These are phyloP conservation scores for Metschnikowia koreensis DNA, from an alignment of 805 yeast species.

Conservation along the genomic window DNA sequence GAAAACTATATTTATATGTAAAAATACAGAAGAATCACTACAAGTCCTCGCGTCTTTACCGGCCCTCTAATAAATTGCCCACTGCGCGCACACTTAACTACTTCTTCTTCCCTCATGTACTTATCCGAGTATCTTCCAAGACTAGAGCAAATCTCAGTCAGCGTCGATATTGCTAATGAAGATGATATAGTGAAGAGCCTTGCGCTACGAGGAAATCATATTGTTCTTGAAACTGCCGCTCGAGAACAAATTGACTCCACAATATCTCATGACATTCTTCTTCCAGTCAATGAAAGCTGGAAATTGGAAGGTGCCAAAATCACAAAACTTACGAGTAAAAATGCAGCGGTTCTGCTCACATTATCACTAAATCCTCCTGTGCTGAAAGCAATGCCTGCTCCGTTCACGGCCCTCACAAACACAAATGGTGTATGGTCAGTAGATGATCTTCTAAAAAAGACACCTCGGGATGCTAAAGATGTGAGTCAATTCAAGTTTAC, in stretches of 20 bases:
- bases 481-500: constrained; percentile 27
- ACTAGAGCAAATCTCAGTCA: constrained; percentile 15
- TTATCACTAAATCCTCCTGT: background rate
- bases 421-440: constrained; percentile 39
- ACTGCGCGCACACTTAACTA: background rate
- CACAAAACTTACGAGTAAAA: background rate
- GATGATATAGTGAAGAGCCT: constrained; percentile 2
- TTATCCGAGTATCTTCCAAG: constrained; percentile 19
- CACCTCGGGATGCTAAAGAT: constrained; percentile 24
- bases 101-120: constrained; percentile 6
- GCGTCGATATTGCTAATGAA: constrained; percentile 5
- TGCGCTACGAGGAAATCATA: background rate
- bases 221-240: constrained; percentile 4
- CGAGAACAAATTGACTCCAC: background rate
- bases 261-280: background rate
- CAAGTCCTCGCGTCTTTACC: too few species aligned
- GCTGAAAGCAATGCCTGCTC: background rate
- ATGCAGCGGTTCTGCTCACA: background rate
- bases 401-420: constrained; percentile 14
- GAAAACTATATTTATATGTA: too few species aligned
- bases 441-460: constrained; percentile 34
- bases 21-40: too few species aligned
- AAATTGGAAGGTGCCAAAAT: constrained; percentile 2
- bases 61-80: background rate
- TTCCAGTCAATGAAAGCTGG: constrained; percentile 2